Conservation (phyloP, 2,329 filamentous ascomycete genomes). For the Fusarium chlamydosporum region DNA sequence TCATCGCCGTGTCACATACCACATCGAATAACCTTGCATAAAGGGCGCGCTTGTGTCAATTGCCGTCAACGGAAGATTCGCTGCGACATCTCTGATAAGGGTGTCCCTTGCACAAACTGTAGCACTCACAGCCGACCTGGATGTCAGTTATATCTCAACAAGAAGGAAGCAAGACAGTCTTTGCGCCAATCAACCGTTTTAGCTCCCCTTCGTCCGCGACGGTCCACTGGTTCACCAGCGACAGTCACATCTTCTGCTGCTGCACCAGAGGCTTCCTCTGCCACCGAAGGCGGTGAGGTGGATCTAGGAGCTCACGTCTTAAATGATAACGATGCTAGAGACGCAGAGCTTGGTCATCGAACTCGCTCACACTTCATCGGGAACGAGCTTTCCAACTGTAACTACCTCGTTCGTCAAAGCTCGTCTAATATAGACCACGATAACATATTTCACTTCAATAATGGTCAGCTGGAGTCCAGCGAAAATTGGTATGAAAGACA, state of each 20-base stretch:
- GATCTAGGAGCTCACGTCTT: constrained; percentile 11
- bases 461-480: background rate
- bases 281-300: background rate
- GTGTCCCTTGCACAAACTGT: constrained; percentile 16
- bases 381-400: constrained; percentile 6
- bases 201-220: constrained; percentile 5
- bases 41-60: constrained; percentile 18
- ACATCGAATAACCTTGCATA: accelerated
- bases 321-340: constrained; percentile 3
- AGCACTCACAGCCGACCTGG: background rate
- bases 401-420: constrained; percentile 14
- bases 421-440: background rate
- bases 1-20: too few relatives aligned
- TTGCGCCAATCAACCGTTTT: background rate
- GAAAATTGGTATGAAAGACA: constrained; percentile 10
- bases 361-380: constrained; percentile 25
- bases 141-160: constrained; percentile 14
- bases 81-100: constrained; percentile 14
- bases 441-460: constrained; percentile 20
- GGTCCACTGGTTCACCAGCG: background rate
- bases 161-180: background rate
- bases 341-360: constrained; percentile 13
- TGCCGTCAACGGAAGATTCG: constrained; percentile 13
- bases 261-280: accelerated
- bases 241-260: background rate